phyloP scores from a whole-genome alignment of 129 eudicot species.

The Helichrysum umbraculigerum region DNA sequence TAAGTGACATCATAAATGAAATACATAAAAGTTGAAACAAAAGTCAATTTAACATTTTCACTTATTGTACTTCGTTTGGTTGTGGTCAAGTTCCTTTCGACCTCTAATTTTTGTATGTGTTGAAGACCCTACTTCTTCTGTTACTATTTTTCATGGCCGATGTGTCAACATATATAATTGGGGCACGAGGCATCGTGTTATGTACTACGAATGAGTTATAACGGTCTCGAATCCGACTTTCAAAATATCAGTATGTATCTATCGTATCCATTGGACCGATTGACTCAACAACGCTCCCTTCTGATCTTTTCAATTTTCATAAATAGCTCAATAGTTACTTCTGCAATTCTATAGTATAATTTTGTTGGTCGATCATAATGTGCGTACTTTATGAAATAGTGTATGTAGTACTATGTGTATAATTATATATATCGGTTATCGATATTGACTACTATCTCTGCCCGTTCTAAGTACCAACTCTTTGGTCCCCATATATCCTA shows the following conservation, averaged over 20 bases:
- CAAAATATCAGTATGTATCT: neutral
- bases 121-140: neutral
- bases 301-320: neutral
- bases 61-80: constrained; percentile 2
- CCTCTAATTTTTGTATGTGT: neutral
- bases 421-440: neutral
- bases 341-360: neutral
- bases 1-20: no score
- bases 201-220: neutral
- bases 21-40: no score
- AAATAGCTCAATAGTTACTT: neutral
- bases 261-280: neutral
- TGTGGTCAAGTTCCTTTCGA: constrained; percentile 17
- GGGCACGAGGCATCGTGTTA: neutral
- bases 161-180: neutral
- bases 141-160: neutral
- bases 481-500: constrained; percentile 10
- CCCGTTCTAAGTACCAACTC: constrained; percentile 12
- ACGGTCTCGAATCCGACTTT: neutral
- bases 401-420: neutral
- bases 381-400: constrained; percentile 22
- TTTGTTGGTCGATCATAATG: neutral
- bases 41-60: neutral
- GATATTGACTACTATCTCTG: constrained; percentile 17
- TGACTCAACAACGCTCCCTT: neutral